Evolutionary conservation across 257 asterid genomes (phyloP).

Genomic region (Voacanga thouarsii): DNA sequence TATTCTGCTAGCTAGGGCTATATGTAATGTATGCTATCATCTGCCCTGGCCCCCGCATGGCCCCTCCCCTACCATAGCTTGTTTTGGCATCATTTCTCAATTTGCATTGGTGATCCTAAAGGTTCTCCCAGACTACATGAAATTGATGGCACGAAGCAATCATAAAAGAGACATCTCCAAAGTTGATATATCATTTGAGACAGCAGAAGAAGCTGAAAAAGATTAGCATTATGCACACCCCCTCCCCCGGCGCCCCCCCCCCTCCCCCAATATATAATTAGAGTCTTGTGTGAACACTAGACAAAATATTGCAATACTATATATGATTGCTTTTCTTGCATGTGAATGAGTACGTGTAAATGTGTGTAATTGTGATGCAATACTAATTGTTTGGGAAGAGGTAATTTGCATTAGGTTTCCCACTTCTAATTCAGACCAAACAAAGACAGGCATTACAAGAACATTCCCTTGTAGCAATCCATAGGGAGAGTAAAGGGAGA

Average conservation of each 20-base stretch:
- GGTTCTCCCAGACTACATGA: not conserved
- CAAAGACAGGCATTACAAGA: not conserved
- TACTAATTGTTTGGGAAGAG: not conserved
- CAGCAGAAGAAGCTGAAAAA: not conserved
- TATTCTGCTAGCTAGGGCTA: constrained; percentile 18
- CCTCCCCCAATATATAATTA: not conserved
- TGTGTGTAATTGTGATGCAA: no score
- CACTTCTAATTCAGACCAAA: not conserved
- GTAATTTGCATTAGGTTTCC: not conserved
- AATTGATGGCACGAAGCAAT: constrained; percentile 5
- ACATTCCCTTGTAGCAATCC: not conserved
- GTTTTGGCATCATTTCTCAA: not conserved
- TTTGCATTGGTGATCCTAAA: constrained; percentile 10
- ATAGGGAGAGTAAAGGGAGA: no score
- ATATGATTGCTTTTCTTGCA: not conserved
- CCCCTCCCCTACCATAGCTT: not conserved
- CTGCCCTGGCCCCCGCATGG: constrained; percentile 8
- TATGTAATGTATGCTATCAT: constrained; percentile 7
- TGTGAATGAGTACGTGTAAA: not conserved
- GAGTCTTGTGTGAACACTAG: not conserved
- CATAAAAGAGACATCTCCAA: constrained; percentile 4
- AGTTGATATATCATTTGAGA: constrained; percentile 4
- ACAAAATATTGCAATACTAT: not conserved
- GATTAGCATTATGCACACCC: no score
- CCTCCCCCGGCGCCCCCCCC: no score